phyloP scores from a whole-genome alignment of 1,139 yeast species.

The Blastobotrys persicus region DNA sequence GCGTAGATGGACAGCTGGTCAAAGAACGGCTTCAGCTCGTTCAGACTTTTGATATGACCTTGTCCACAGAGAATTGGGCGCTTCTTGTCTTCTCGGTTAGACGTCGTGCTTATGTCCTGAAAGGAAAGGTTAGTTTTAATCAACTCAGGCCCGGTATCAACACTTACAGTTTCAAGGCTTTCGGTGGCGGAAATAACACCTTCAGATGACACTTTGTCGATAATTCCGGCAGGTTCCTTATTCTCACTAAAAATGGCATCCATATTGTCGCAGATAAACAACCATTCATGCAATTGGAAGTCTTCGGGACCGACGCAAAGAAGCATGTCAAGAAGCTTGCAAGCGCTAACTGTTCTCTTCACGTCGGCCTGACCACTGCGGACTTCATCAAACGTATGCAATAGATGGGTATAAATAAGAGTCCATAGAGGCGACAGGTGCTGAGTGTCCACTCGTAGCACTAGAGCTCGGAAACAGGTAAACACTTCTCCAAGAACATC shows the following conservation, averaged over 20 bases:
- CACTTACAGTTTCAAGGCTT: background rate
- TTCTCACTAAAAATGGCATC: constrained; percentile 52
- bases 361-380: constrained; percentile 35
- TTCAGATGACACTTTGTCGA: constrained; percentile 38
- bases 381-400: constrained; percentile 45
- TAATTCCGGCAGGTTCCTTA: constrained; percentile 37
- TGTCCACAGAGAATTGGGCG: constrained; percentile 13
- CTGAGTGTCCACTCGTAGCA: constrained; percentile 58
- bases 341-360: constrained; percentile 46
- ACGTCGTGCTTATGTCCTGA: background rate
- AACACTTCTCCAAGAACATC: constrained; percentile 50
- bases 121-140: background rate
- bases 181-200: constrained; percentile 19
- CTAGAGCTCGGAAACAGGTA: constrained; percentile 58
- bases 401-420: constrained; percentile 59
- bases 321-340: constrained; percentile 75
- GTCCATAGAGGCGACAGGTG: constrained; percentile 75
- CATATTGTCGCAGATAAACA: constrained; percentile 70
- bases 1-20: constrained; percentile 67
- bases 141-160: background rate
- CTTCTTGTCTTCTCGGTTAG: constrained; percentile 5
- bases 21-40: constrained; percentile 63
- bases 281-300: constrained; percentile 79
- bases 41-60: constrained; percentile 30
- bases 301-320: constrained; percentile 70